Evolutionary conservation across 495 filamentous ascomycete species (phyloP), one percentile per base, ranked within the genome.

Genomic region (Neurospora sp.): DNA sequence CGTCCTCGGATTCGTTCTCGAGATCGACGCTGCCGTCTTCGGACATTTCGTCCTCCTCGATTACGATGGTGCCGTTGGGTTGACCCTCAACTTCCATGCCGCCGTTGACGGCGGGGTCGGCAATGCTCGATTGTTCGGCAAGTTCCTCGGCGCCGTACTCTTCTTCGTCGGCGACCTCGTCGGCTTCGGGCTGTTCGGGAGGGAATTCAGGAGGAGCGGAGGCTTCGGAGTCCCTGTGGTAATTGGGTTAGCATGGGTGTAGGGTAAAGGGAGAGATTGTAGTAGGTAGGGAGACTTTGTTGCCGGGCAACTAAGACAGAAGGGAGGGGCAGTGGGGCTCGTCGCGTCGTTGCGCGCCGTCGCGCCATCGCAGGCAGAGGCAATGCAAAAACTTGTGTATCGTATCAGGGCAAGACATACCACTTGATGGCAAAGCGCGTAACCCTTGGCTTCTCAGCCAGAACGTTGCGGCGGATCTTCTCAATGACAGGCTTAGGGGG

Each of bases 351-450:
- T 31, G 23, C 54, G 54, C 54, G 5, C 54, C 12, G 54, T 62
- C 54, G 54, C 54, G 54, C 54, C 54, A 62, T 31, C 54, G 6
- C 5, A 62, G 12, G 23, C 54, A 62, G 23, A 59, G 12, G 54
- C 23, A 31, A 62, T 14, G 54, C 23, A 16, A 16, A 35, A 46
- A 44, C 59, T 38, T 62, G 6, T 4, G 6, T 14, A 16, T 23
- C 23, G 48, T 59, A 59, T 27, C 48, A 20, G 16, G 35, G 39
- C 39, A 66, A 41, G 35, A 78, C 87, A 71, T 88, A 97, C 96
- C 96, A 99, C 84, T 98, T 98, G 84, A 99, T 99, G n/a, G 94
- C 94, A 78, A 99, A 99, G 71, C 96, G 88, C 41, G 96, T 99
- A 23, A 99, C 96, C 80, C 96, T 88, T 4, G 96, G 96, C 89